Conservation (phyloP, 257 asterid genomes). For the Nicotiana tabacum region DNA sequence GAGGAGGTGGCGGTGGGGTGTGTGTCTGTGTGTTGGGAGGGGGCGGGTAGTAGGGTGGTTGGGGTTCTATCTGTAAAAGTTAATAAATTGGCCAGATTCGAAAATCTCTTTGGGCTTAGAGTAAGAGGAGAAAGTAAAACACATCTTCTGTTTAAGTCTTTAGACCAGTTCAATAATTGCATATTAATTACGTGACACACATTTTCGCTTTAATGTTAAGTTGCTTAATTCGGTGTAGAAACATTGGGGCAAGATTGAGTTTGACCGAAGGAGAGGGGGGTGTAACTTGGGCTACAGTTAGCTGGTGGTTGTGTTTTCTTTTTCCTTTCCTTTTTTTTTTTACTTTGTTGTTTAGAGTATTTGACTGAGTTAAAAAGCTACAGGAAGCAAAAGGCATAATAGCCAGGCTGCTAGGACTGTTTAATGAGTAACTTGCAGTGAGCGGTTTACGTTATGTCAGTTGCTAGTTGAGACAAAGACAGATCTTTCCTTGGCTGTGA, state of each 20-base stretch:
- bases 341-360: neutral
- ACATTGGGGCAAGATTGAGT: no score
- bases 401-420: constrained; percentile 32
- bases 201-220: no score
- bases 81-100: constrained; percentile 8
- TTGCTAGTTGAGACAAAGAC: constrained; percentile 46
- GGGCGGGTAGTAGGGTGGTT: neutral
- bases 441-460: constrained; percentile 55
- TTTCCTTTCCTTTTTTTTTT: neutral
- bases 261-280: no score
- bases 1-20: neutral
- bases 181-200: no score
- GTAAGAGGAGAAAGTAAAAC: neutral
- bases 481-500: constrained; percentile 39
- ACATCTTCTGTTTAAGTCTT: no score
- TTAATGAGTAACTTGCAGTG: constrained; percentile 39
- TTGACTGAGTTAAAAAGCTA: constrained; percentile 15
- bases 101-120: neutral
- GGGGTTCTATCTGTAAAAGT: neutral
- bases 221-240: no score
- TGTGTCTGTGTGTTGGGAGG: neutral
- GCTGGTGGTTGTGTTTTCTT: no score
- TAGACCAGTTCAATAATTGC: no score
- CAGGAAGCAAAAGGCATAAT: constrained; percentile 26
- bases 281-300: no score